These are phyloP conservation scores for Xylaria sp. DNA, from an alignment of 495 filamentous ascomycete species.

Conservation along the genomic window DNA sequence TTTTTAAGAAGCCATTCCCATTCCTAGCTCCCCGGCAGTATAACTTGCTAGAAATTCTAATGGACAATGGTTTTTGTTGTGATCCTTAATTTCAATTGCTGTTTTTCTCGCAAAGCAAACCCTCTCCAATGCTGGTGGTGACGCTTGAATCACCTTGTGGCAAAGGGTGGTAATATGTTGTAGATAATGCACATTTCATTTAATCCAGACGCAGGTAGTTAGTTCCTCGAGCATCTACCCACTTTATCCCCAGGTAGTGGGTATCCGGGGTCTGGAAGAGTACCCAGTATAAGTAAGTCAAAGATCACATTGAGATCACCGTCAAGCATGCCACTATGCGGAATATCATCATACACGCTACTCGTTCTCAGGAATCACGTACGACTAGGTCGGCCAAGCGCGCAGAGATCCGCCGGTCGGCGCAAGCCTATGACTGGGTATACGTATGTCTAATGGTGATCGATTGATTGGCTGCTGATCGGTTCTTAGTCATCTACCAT, in stretches of 20 bases:
- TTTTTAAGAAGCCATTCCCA: neutral
- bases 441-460: neutral
- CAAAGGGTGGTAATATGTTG: neutral
- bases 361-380: neutral
- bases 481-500: conserved; percentile 4
- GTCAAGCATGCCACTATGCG: neutral
- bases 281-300: too few species aligned
- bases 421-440: neutral
- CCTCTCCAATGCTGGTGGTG: neutral
- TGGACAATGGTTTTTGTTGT: neutral
- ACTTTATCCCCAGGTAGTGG: neutral
- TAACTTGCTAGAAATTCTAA: neutral
- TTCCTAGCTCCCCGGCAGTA: neutral
- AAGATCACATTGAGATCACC: neutral
- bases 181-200: neutral
- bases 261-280: too few species aligned
- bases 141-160: neutral
- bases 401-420: neutral
- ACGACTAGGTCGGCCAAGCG: neutral
- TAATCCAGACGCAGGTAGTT: neutral
- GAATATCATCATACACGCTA: neutral
- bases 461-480: neutral
- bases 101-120: neutral
- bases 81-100: neutral
- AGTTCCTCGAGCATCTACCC: neutral